Evolutionary conservation across 1,139 yeast genomes (phyloP).

Genomic region (Pichia sp.): DNA sequence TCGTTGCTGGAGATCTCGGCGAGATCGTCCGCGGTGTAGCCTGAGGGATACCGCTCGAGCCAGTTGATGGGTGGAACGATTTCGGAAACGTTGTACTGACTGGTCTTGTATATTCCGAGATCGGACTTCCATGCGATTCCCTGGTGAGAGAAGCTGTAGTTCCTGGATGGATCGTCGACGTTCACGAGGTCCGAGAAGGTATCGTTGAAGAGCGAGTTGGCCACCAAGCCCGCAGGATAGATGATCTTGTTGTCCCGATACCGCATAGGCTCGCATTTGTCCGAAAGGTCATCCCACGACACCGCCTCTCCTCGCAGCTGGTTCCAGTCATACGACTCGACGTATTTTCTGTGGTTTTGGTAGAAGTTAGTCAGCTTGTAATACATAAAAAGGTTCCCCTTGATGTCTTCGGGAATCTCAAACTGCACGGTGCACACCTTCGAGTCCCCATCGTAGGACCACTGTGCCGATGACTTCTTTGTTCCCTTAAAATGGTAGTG

Average conservation of each 20-base stretch:
- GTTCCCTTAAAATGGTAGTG: conserved; percentile 46
- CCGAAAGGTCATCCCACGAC: conserved; percentile 39
- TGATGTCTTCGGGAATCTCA: conserved; percentile 52
- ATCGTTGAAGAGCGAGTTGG: conserved; percentile 73
- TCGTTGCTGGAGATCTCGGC: conserved; percentile 59
- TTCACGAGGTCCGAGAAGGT: conserved; percentile 48
- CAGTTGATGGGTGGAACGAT: conserved; percentile 80
- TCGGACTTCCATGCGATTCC: conserved; percentile 72
- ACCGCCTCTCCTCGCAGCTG: conserved; percentile 66
- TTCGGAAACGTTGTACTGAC: conserved; percentile 52
- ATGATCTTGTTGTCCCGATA: conserved; percentile 47
- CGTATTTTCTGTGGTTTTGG: conserved; percentile 77
- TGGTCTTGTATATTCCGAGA: conserved; percentile 52
- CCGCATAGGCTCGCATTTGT: conserved; percentile 59
- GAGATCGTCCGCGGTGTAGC: conserved; percentile 61
- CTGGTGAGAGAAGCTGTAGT: conserved; percentile 47
- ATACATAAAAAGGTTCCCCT: conserved; percentile 60
- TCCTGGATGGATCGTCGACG: conserved; percentile 37
- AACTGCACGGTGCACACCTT: conserved; percentile 52
- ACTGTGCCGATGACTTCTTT: conserved; percentile 41
- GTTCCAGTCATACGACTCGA: conserved; percentile 60
- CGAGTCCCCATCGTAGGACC: conserved; percentile 46
- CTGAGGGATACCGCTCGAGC: conserved; percentile 61
- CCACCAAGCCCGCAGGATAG: conserved; percentile 78
- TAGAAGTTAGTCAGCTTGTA: conserved; percentile 69